A percentile compares a stretch with the other conserved stretches of the same genome.
phyloP scores from a whole-genome alignment of 1,284 basidiomycete species.

The Moesziomyces antarcticus region DNA sequence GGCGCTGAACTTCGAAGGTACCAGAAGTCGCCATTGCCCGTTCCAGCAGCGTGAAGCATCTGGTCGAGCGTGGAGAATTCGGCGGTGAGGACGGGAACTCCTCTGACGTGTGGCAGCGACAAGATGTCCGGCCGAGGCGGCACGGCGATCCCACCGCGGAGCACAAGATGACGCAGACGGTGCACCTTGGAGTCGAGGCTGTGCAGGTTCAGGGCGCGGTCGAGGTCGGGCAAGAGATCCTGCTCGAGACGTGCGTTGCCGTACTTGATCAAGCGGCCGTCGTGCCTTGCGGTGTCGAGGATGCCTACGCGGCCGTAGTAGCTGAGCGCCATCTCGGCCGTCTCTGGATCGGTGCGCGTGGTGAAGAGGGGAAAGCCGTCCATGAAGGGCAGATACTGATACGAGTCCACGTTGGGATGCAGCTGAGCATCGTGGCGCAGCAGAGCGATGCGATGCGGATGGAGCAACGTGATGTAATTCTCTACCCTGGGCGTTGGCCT shows the following conservation, averaged over 20 bases:
- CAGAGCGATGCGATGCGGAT: neutral
- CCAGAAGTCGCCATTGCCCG: neutral
- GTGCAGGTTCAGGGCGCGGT: neutral
- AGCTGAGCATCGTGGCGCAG: neutral
- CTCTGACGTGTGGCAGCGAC: neutral
- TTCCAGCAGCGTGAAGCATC: constrained; percentile 5
- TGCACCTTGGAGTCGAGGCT: constrained; percentile 3
- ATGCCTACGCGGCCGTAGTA: constrained; percentile 1
- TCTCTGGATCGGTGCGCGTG: neutral
- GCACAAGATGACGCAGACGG: neutral
- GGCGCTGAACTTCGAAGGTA: neutral
- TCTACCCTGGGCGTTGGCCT: neutral
- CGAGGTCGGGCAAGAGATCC: neutral
- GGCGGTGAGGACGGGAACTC: constrained; percentile 6
- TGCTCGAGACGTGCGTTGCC: neutral
- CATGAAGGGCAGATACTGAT: neutral
- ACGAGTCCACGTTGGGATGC: neutral
- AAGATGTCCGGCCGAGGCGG: neutral
- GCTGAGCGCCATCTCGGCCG: constrained; percentile 10
- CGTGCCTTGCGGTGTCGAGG: neutral
- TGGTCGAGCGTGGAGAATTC: constrained; percentile 3
- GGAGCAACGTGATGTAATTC: neutral
- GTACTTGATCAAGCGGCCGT: neutral
- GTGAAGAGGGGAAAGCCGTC: neutral
- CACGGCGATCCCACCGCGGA: neutral